A percentile compares a stretch with the other conserved stretches of the same genome.
Conservation (phyloP, 1,139 yeast genomes). For the Magnusiomyces tetraspermus region DNA sequence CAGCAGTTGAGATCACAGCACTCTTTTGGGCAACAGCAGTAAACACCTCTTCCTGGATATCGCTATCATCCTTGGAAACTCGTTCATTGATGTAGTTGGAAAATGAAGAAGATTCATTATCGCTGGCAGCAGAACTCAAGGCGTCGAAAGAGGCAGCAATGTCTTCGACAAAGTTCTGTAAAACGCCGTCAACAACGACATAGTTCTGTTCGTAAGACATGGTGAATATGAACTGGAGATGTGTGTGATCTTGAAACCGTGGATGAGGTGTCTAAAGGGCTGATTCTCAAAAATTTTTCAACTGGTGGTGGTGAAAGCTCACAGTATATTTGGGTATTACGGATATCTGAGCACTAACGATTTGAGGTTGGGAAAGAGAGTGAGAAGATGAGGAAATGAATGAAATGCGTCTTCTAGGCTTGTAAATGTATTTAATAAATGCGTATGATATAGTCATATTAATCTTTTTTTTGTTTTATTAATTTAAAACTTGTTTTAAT, state of each 20-base stretch:
- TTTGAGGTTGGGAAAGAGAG: too few relatives aligned
- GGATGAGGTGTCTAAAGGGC: neutral
- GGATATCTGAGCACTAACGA: too few relatives aligned
- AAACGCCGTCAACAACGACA: constrained; percentile 32
- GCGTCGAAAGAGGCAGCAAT: constrained; percentile 34
- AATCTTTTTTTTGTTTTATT: too few relatives aligned
- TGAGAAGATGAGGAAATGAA: too few relatives aligned
- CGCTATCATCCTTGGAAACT: constrained; percentile 21
- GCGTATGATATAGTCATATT: too few relatives aligned
- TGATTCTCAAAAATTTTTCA: neutral
- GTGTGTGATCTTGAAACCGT: neutral
- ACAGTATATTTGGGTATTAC: too few relatives aligned
- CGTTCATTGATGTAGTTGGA: constrained; percentile 15
- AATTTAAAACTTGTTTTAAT: too few relatives aligned
- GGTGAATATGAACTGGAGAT: neutral
- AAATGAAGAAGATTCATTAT: constrained; percentile 17
- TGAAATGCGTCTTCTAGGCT: too few relatives aligned
- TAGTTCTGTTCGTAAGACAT: constrained; percentile 21
- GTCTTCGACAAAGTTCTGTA: constrained; percentile 33
- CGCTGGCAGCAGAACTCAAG: constrained; percentile 24
- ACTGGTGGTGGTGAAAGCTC: neutral
- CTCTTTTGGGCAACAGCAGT: constrained; percentile 29
- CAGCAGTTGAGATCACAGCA: constrained; percentile 26
- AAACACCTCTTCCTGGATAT: constrained; percentile 27
- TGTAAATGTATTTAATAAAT: too few relatives aligned